Evolutionary conservation across 345 rosid genomes (phyloP).

Genomic region (Microcos paniculata): DNA sequence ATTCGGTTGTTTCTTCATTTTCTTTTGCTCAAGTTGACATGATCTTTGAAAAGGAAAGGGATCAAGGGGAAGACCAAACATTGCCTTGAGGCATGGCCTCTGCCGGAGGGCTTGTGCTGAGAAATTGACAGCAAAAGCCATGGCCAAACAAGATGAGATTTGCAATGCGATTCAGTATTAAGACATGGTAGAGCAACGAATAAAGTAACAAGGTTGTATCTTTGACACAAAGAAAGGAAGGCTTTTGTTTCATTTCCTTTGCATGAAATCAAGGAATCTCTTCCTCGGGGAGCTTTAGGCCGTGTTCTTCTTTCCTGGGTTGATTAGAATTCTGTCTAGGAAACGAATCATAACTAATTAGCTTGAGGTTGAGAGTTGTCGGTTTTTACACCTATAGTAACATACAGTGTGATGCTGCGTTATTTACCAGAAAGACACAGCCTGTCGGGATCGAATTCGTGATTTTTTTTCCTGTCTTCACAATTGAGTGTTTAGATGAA

Average conservation of each 20-base stretch:
- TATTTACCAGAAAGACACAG: no score
- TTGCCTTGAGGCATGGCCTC: slow-evolving; percentile 10
- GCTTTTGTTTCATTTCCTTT: neutral
- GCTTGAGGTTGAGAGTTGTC: no score
- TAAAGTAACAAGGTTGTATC: slow-evolving; percentile 23
- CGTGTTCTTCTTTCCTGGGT: neutral
- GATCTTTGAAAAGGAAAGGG: slow-evolving; percentile 14
- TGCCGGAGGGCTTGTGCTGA: slow-evolving; percentile 23
- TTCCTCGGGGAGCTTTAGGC: neutral
- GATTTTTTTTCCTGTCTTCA: no score
- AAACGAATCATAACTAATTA: neutral
- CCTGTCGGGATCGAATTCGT: no score
- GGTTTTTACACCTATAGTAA: no score
- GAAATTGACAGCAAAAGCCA: slow-evolving; percentile 33
- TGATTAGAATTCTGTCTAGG: neutral
- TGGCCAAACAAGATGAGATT: slow-evolving; percentile 9
- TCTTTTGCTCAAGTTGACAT: slow-evolving; percentile 10
- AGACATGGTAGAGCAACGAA: slow-evolving; percentile 29
- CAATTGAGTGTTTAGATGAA: no score
- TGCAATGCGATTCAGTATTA: neutral
- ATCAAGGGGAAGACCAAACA: neutral
- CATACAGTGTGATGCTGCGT: no score
- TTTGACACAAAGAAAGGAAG: slow-evolving; percentile 15
- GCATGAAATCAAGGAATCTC: slow-evolving; percentile 30
- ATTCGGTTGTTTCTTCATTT: slow-evolving; percentile 6